Conservation (phyloP, 352 stramenopile species). For the Pythium plurisporium region DNA sequence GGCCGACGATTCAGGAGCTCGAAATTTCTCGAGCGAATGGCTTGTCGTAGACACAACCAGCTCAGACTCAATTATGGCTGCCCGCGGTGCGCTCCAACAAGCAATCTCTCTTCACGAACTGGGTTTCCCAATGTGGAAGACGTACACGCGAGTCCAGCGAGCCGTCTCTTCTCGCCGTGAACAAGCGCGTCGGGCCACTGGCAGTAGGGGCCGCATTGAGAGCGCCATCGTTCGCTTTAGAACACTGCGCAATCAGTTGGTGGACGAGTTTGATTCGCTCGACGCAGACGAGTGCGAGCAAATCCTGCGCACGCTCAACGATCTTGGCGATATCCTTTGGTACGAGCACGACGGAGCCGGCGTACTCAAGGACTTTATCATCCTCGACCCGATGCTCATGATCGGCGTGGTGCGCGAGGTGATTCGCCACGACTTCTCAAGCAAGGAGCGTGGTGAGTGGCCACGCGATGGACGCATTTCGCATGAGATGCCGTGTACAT, state of each 20-base stretch:
- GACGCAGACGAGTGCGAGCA: constrained; percentile 3
- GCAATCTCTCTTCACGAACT: not conserved
- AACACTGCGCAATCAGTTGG: not conserved
- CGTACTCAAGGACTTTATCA: constrained; percentile 7
- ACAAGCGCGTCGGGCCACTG: not conserved
- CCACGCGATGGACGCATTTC: constrained; percentile 7
- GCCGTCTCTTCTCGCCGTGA: constrained; percentile 1
- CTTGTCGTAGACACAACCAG: not conserved
- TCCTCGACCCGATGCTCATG: constrained; percentile 24
- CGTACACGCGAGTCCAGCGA: constrained; percentile 2
- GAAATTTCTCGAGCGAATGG: constrained; percentile 8
- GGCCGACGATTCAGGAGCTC: too few species aligned
- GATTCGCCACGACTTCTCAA: constrained; percentile 9
- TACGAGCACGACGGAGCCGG: constrained; percentile 13
- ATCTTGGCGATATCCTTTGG: constrained; percentile 21
- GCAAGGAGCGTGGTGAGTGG: not conserved
- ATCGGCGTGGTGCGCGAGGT: constrained; percentile 26
- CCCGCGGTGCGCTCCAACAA: not conserved
- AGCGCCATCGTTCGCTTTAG: not conserved
- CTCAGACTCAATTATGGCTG: not conserved
- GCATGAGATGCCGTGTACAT: constrained; percentile 4
- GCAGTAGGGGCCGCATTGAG: not conserved
- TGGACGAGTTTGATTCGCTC: constrained; percentile 2
- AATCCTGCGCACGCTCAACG: constrained; percentile 15
- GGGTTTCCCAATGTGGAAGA: constrained; percentile 15